Conservation (phyloP, 2,329 filamentous ascomycete species). For the Cytospora chrysosperma region DNA sequence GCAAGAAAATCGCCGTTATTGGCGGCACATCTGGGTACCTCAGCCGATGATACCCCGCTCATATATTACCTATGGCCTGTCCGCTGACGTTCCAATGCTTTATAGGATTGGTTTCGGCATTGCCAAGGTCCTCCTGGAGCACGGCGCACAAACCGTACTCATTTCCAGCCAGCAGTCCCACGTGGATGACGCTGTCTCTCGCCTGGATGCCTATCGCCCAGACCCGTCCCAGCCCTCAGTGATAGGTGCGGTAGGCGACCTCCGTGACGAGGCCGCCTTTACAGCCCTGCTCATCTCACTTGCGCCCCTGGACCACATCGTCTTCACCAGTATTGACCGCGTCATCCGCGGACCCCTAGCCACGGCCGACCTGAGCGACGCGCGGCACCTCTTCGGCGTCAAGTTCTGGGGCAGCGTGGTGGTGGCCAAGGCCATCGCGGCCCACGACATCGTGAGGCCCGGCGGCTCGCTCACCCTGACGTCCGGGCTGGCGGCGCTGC, state of each 20-base stretch:
- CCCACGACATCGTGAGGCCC: conserved; percentile 37
- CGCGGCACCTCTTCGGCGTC: conserved; percentile 38
- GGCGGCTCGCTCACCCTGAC: conserved; percentile 40
- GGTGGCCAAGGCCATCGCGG: conserved; percentile 37
- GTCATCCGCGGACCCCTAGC: conserved; percentile 39
- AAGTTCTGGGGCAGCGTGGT: conserved; percentile 41
- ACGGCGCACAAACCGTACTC: conserved; percentile 36
- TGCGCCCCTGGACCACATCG: conserved; percentile 39
- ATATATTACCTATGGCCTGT: neutral
- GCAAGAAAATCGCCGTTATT: conserved; percentile 37
- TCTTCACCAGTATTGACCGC: conserved; percentile 39
- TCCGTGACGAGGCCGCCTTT: conserved; percentile 36
- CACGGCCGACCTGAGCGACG: conserved; percentile 35
- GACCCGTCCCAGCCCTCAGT: conserved; percentile 21
- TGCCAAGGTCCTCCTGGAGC: conserved; percentile 36
- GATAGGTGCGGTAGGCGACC: conserved; percentile 35
- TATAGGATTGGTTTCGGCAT: conserved; percentile 40
- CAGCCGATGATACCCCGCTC: neutral
- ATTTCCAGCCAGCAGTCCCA: conserved; percentile 36
- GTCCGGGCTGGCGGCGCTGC: conserved; percentile 36
- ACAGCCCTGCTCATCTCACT: conserved; percentile 32
- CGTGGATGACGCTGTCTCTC: conserved; percentile 34
- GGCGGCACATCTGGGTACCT: conserved; percentile 38
- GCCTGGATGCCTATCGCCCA: conserved; percentile 25
- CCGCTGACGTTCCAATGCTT: neutral